Percentiles rank a stretch among this genome's conserved stretches.
These are phyloP conservation scores for Protomyces arabidopsidicola DNA, from an alignment of 1,139 yeast genomes.

Conservation along the genomic window DNA sequence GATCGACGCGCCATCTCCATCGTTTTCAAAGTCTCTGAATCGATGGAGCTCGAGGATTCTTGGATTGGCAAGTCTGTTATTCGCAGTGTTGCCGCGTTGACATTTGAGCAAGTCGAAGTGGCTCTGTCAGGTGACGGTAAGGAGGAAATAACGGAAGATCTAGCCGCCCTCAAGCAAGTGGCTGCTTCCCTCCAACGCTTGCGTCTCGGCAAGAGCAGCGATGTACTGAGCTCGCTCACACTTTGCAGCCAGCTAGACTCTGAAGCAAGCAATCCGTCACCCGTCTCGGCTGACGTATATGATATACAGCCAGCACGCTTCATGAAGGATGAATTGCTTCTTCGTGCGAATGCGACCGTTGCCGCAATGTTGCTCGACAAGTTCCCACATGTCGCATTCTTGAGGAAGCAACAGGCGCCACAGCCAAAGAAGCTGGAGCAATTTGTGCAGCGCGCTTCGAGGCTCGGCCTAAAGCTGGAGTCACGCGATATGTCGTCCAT, in stretches of 20 bases:
- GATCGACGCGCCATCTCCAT: conserved; percentile 71
- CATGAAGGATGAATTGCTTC: conserved; percentile 68
- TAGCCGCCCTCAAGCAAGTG: conserved; percentile 14
- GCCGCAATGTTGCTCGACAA: conserved; percentile 75
- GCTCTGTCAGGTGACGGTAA: conserved; percentile 38
- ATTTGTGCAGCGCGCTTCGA: conserved; percentile 63
- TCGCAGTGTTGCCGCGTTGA: conserved; percentile 48
- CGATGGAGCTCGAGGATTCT: conserved; percentile 69
- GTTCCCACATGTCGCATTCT: conserved; percentile 72
- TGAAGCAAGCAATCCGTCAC: conserved; percentile 54
- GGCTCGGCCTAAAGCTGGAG: conserved; percentile 60
- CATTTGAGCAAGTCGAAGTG: conserved; percentile 38
- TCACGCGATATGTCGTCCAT: conserved; percentile 69
- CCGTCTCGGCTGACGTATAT: conserved; percentile 63
- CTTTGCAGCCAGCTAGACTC: conserved; percentile 79
- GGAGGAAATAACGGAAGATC: conserved; percentile 3
- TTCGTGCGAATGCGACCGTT: conserved; percentile 77
- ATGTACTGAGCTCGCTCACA: conserved; percentile 43
- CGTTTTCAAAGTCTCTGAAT: conserved; percentile 70
- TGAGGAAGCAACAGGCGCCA: conserved; percentile 86
- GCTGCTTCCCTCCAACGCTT: conserved; percentile 30
- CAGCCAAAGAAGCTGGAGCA: conserved; percentile 75
- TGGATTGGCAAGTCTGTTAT: conserved; percentile 72
- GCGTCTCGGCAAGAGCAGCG: conserved; percentile 24
- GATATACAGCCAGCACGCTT: conserved; percentile 56